These are phyloP conservation scores for Raffaelea albimanens DNA, from an alignment of 2,329 filamentous ascomycete genomes.

Conservation along the genomic window DNA sequence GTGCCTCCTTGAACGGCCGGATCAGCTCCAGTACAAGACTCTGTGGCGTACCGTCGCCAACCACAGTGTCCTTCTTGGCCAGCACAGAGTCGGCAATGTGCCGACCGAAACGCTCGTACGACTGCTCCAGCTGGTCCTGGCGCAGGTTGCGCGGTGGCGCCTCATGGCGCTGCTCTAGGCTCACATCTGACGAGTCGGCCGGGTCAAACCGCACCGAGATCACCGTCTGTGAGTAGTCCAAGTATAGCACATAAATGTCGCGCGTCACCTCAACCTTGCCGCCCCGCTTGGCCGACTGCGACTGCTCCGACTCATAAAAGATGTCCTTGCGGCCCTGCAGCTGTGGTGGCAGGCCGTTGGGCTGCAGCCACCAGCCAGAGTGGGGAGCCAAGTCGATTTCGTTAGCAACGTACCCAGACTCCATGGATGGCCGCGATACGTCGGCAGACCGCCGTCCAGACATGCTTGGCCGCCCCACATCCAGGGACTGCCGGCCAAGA, in stretches of 20 bases:
- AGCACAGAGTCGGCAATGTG: slow-evolving; percentile 62
- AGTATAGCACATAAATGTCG: slow-evolving; percentile 78
- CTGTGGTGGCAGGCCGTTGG: slow-evolving; percentile 68
- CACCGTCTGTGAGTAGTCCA: slow-evolving; percentile 93
- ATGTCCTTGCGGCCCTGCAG: slow-evolving; percentile 79
- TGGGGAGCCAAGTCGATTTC: slow-evolving; percentile 71
- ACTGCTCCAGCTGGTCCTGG: slow-evolving; percentile 87
- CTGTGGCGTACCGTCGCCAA: slow-evolving; percentile 76
- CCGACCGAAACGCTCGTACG: slow-evolving; percentile 73
- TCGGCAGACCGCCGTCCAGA: slow-evolving; percentile 61
- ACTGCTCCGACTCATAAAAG: slow-evolving; percentile 73
- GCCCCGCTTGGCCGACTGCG: slow-evolving; percentile 57
- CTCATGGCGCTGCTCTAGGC: slow-evolving; percentile 80
- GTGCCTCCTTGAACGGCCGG: slow-evolving; percentile 59
- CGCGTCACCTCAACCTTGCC: slow-evolving; percentile 66
- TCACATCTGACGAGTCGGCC: slow-evolving; percentile 60
- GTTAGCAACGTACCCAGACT: slow-evolving; percentile 76
- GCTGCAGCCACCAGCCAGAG: slow-evolving; percentile 80
- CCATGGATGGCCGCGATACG: slow-evolving; percentile 60
- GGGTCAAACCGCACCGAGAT: slow-evolving; percentile 73
- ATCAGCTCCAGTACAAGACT: slow-evolving; percentile 73
- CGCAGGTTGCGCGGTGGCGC: slow-evolving; percentile 70
- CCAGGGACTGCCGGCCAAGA: slow-evolving; percentile 50
- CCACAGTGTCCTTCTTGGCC: slow-evolving; percentile 65
- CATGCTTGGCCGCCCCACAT: slow-evolving; percentile 44